Evolutionary conservation across 805 yeast species (phyloP).

Genomic region (Myxozyma neotropica): DNA sequence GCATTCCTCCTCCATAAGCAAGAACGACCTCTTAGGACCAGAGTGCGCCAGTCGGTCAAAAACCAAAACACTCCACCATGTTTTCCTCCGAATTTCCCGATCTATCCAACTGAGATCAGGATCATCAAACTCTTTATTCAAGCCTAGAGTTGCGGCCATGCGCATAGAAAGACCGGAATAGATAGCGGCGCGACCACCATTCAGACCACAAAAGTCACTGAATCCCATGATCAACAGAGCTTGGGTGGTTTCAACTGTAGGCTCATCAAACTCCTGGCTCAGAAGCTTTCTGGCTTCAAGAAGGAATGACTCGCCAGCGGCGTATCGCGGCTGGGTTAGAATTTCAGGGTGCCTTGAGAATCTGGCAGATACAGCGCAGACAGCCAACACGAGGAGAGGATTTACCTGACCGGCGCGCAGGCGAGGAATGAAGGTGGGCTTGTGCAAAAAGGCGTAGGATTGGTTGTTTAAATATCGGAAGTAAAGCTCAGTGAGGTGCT

Average conservation of each 20-base stretch:
- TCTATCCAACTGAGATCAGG: constrained; percentile 41
- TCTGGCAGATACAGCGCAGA: constrained; percentile 44
- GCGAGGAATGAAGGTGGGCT: constrained; percentile 40
- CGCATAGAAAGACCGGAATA: constrained; percentile 44
- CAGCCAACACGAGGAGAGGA: constrained; percentile 40
- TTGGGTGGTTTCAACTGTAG: constrained; percentile 43
- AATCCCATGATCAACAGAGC: constrained; percentile 42
- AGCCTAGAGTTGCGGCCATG: constrained; percentile 42
- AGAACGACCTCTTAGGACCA: constrained; percentile 40
- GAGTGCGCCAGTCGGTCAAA: constrained; percentile 44
- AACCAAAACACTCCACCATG: constrained; percentile 44
- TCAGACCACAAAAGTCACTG: constrained; percentile 42
- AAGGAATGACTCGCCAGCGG: constrained; percentile 37
- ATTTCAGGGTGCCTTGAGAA: constrained; percentile 43
- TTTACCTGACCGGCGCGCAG: constrained; percentile 39
- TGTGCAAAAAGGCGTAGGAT: constrained; percentile 44
- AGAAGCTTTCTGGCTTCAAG: constrained; percentile 35
- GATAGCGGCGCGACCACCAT: constrained; percentile 44
- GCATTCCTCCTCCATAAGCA: constrained; percentile 37
- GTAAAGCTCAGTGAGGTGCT: constrained; percentile 43
- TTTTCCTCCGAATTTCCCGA: constrained; percentile 42
- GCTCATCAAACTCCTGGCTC: constrained; percentile 40
- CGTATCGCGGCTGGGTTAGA: constrained; percentile 35
- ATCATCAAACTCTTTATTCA: constrained; percentile 39
- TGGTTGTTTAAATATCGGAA: constrained; percentile 43